Conservation (phyloP, 2,329 filamentous ascomycete species). For the Pezicula carpinea region DNA sequence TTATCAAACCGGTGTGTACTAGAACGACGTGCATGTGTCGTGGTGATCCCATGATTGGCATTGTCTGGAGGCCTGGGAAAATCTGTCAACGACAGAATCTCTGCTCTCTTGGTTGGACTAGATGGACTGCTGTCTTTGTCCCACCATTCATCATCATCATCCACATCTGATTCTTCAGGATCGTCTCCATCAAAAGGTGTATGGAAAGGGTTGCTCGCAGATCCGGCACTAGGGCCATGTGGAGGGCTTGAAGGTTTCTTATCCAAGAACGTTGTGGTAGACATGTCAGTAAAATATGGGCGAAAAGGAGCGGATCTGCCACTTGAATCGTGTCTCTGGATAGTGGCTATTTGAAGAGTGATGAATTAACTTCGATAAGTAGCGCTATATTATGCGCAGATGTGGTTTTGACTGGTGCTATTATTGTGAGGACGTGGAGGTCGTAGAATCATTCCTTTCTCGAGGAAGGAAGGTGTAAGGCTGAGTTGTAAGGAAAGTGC, state of each 20-base stretch:
- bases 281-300: conserved; percentile 12
- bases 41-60: conserved; percentile 6
- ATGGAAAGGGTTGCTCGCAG: conserved; percentile 20
- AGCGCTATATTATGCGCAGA: background rate
- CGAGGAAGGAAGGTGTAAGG: background rate
- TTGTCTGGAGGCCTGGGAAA: conserved; percentile 16
- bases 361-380: background rate
- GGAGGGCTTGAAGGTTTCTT: conserved; percentile 5
- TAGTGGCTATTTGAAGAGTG: too few species aligned
- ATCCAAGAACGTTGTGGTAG: conserved; percentile 4
- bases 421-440: background rate
- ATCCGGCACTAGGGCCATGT: conserved; percentile 8
- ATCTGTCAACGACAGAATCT: conserved; percentile 12
- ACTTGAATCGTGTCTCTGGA: background rate
- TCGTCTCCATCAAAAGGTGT: conserved; percentile 15
- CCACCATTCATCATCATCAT: conserved; percentile 24
- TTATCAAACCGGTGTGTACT: conserved; percentile 16
- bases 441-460: background rate
- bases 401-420: background rate
- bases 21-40: conserved; percentile 10
- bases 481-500: background rate
- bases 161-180: conserved; percentile 14
- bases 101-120: conserved; percentile 1
- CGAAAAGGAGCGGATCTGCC: background rate
- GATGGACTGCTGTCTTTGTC: conserved; percentile 17